Base-by-base conservation (phyloP, 2,329 filamentous ascomycete species). In the Fusarium nurragi region DNA sequence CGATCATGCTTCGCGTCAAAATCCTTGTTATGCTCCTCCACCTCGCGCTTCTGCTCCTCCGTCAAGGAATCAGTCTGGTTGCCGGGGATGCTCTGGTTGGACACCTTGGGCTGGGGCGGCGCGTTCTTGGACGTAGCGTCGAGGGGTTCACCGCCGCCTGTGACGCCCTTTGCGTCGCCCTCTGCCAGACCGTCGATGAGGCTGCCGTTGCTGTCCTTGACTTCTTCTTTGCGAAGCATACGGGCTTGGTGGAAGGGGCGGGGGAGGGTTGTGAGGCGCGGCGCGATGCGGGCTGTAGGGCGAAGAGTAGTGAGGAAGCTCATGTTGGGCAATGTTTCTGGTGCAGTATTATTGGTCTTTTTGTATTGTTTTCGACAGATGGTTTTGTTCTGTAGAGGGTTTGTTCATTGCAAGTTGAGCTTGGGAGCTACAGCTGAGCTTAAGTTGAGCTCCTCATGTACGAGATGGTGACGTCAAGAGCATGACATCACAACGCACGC, bases 21-120 rank as follows among this genome's bases (percentile, higher is more conserved):
- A 1, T 88, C 84, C 64, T 61, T 64, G 59, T 89, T 89, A 70
- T 89, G 86, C 74, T 79, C 72, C 49, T 86, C 80, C 16, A 88
- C 86, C 74, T 88, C 85, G 39, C 76, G 77, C 73, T 83, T 78
- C 75, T 87, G 83, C 71, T 84, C 83, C 55, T 82, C 75, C 21
- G 76, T 82, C 60, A 86, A 68, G 8, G 75, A 70, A 48, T 75
- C 65, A 2, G 47, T 50, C 13, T 68, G 44, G 5, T 72, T 69
- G 4, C 77, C 78, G 0, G 79, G 77, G 11, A 83, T 75, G 62
- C 78, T 78, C 55, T 80, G 77, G 67, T 84, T 85, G 54, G 76
- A 73, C 62, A 87, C 81, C 76, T 85, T 86, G 54, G 85, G 85
- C 68, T 79, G 73, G 2, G 81, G 74, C 4, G 79, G 77, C 3